Base-by-base conservation (phyloP, 2,329 filamentous ascomycete species). In the Sporothrix humicola region DNA sequence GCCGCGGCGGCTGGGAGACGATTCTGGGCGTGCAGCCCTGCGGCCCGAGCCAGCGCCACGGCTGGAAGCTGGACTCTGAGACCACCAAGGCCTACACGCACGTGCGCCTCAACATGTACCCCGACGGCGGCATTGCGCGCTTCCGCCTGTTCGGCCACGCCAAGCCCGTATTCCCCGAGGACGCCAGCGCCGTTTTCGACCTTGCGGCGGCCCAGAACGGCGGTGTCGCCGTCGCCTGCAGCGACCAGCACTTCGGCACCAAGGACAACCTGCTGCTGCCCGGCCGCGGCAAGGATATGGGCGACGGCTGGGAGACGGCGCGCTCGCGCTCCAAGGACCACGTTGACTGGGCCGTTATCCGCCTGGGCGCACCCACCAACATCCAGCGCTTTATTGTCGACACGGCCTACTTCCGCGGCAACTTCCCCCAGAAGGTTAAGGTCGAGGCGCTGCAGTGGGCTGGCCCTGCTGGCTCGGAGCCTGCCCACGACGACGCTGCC, bases 271-370 rank as follows among this genome's bases (percentile, higher is more conserved):
- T 86, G 68, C 86, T 81, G 69, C 76, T 86, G 2, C 79, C 79
- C 7, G 79, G 75, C 70, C 87, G 86, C 78, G 82, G 81, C 58
- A 90, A 91, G 80, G 92, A 96, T 82, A 96, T 96, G 93, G 92
- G 93, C 69, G 93, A 95, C 80, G 93, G 93, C 8, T 96, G 93
- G 93, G 93, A 96, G 83, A 96, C 93, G 73, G 89, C 91, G 77
- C 87, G 93, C 72, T 93, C 92, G 50, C 85, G 93, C 69, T 89
- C 86, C 69, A 90, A 89, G 81, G 89, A 85, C 61, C 93, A 96
- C 81, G 83, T 92, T 23, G 93, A 96, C 82, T 96, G 93, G 93
- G 86, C 90, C n/a, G 89, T 95, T 77, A 88, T 96, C 76, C 88
- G 89, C 66, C 87, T 96, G 23, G 93, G 92, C 31, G 88, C 89